Base-by-base conservation (phyloP, 148 eudicot species). In the Pharnaceum exiguum region DNA sequence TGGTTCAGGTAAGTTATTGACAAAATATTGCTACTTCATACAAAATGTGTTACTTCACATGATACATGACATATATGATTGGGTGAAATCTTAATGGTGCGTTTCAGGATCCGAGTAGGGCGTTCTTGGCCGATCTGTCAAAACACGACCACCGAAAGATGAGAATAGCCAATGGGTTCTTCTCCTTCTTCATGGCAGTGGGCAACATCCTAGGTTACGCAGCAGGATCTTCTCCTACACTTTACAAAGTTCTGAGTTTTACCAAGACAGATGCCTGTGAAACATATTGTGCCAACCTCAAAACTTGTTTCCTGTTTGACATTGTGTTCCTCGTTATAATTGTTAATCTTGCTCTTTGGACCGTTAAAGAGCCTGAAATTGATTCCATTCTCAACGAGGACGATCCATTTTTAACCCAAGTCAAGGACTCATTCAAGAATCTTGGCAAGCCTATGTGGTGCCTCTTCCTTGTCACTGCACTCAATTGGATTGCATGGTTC, bases 171-270 rank as follows among this genome's bases (percentile, higher is more conserved):
- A 82, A 87, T 55, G 76, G 82, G 0, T 46, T 68, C 5, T 90
- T 68, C 72, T 71, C 97, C 11, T 81, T 90, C 27, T 90, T 87
- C 73, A 82, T 79, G 84, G 87, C 83, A 1, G 71, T 87, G 0
- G 97, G 97, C 0, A 87, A 83, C 60, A 66, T 90, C 2, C 54
- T 83, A 10, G 97, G 97, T 4, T 87, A 82, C 21, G 95, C 96
- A 5, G 97, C 96, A 4, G 97, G 97, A 0, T 75, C 95, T 0
- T 60, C 45, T 65, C 38, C 68, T 1, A 19, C 46, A 33, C 70
- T 90, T 0, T 67, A 80, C 78, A 63, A 67, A n/a, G 0, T 78
- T 0, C 56, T 87, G 6, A 84, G 95, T 0, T 90, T 90, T 50
- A 65, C 97, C 0, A 61, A 68, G 25, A 90, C 97, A 1, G 0